Evolutionary conservation across 2,329 filamentous ascomycete species (phyloP), one percentile per base, ranked within the genome.

Genomic region (Rachicladosporium sp.): DNA sequence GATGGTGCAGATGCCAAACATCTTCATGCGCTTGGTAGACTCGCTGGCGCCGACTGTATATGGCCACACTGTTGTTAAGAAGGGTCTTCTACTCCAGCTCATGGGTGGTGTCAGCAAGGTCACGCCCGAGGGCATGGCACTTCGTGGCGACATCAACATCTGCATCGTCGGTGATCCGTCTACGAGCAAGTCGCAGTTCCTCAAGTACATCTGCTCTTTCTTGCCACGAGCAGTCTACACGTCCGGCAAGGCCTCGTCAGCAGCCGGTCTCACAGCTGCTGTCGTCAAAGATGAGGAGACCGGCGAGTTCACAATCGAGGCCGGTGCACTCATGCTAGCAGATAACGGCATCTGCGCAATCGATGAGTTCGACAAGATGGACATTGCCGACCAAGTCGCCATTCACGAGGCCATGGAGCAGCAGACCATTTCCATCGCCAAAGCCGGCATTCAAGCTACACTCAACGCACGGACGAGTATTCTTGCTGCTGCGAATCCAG

Each of bases 361-460:
- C 58, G 91, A 98, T 58, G 91, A 98, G 60, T 98, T 98, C 53
- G 91, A 98, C 75, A 98, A 98, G 69, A 98, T 98, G 91, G 91
- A 98, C 55, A 83, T 98, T 46, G 78, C 69, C 38, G 91, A 98
- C 60, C 91, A 98, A 66, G 91, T 98, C 40, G 91, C 91, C 49
- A 98, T 98, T 55, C 91, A 98, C 73, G 91, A 98, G 76, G 91
- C 91, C 43, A 98, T 98, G 91, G 91, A 98, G 74, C 91, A 98
- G 68, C 91, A 98, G 65, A 98, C 91, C 4, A 98, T 98, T 49
- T 95, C 87, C 6, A 98, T 98, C 54, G 89, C 91, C 44, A 98
- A 98, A 66, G 91, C 91, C 4, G 91, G 91, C 54, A 98, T 98
- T 43, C 91, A 98, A 60, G 93, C 91, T 3, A 98, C 91, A 0